Evolutionary conservation across 2,329 filamentous ascomycete species (phyloP).

Genomic region (Fusarium kyushuense): DNA sequence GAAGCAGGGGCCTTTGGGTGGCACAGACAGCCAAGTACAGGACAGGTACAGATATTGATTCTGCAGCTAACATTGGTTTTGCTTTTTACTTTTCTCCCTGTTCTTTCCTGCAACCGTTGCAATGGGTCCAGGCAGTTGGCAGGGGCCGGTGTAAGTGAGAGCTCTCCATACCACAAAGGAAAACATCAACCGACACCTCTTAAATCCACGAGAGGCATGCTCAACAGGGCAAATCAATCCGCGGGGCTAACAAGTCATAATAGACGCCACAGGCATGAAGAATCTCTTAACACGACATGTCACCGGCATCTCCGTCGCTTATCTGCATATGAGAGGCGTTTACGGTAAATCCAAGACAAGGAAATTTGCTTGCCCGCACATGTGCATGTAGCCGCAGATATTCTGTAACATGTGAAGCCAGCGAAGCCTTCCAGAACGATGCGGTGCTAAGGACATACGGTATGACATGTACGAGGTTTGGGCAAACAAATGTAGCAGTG

Average conservation of each 20-base stretch:
- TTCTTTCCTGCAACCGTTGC: constrained; percentile 23
- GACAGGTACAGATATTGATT: constrained; percentile 11
- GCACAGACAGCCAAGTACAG: background rate
- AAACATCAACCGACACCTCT: background rate
- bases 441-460: constrained; percentile 21
- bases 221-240: constrained; percentile 25
- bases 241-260: constrained; percentile 21
- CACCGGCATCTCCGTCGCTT: constrained; percentile 47
- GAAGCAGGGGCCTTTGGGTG: constrained; percentile 14
- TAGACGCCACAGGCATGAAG: constrained; percentile 24
- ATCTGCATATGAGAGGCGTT: constrained; percentile 42
- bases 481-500: constrained; percentile 6
- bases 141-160: constrained; percentile 12
- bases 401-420: constrained; percentile 21
- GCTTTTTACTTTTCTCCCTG: constrained; percentile 29
- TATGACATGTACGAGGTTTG: constrained; percentile 4
- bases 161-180: background rate
- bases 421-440: constrained; percentile 44
- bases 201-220: constrained; percentile 1
- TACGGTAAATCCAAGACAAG: constrained; percentile 4
- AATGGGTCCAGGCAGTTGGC: constrained; percentile 10
- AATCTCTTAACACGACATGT: constrained; percentile 32
- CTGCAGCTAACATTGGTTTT: constrained; percentile 19
- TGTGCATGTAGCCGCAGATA: background rate
- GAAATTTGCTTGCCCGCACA: background rate